Base-by-base conservation (phyloP, 768 basidiomycete species). In the Pleurotus cornucopiae region DNA sequence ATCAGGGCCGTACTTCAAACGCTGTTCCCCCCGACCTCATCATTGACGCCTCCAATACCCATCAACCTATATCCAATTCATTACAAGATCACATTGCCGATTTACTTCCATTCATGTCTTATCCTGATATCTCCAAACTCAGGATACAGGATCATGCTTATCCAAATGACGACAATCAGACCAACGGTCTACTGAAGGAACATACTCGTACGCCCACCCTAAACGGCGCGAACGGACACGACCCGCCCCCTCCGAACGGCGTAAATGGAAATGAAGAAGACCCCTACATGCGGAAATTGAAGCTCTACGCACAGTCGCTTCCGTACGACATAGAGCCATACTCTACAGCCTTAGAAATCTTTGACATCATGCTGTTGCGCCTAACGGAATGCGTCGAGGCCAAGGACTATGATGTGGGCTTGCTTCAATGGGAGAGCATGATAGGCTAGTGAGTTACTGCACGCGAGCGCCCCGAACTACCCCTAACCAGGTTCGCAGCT, bases 361-460 rank as follows among this genome's bases (percentile, higher is more conserved):
- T 95, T 47, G 88, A 93, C 60, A 82, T 88, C 60, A 83, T 91
- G 67, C 67, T 86, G 59, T 61, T 82, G 62, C 80, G 86, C 39
- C 75, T 94, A 25, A 74, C 79, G 2, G 90, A 95, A 67, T 83
- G 85, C 54, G 74, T 91, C 18, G 81, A 88, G 59, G 90, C 91
- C 3, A 84, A 83, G 63, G 92, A 94, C 67, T 94, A 83, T 69
- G 89, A 91, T 39, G 81, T 86, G 53, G 91, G 90, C 5, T 79
- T 94, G 57, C 58, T 85, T 45, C 88, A 91, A 73, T 86, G 89
- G 90, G 91, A 87, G 64, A 81, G 79, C 63, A 85, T 90, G 84
- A 64, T 89, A 49, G 77, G 76, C 48, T 84, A 88, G 85, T 89
- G 67, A 61, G 87, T 80, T 14, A 55, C 45, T 43, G 25, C 55